Conservation (phyloP, 2,329 filamentous ascomycete genomes). For the Fusarium sp. region DNA sequence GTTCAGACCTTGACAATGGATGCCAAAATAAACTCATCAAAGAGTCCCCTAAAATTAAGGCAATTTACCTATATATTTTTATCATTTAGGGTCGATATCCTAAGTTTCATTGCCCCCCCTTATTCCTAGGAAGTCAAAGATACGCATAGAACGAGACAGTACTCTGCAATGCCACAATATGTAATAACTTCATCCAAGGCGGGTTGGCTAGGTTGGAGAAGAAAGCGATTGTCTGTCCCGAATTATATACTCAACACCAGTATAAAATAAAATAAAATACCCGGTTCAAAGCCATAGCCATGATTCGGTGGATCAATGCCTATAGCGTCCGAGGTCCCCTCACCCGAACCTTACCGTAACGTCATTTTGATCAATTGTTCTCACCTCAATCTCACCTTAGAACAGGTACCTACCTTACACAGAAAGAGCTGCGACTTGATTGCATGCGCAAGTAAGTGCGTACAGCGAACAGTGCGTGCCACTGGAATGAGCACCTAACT, state of each 20-base stretch:
- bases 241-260: too few relatives aligned
- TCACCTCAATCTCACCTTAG: background rate
- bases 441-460: background rate
- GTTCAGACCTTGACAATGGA: background rate
- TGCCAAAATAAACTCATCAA: too few relatives aligned
- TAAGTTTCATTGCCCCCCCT: too few relatives aligned
- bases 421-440: background rate
- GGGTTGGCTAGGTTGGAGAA: too few relatives aligned
- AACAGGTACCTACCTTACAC: background rate
- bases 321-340: background rate
- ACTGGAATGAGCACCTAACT: background rate
- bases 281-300: background rate
- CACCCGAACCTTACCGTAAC: background rate
- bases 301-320: constrained; percentile 6
- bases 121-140: too few relatives aligned
- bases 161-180: background rate
- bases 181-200: background rate
- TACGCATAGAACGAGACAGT: too few relatives aligned
- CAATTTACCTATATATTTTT: too few relatives aligned
- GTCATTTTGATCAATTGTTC: constrained; percentile 1
- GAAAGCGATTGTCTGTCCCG: too few relatives aligned
- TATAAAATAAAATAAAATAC: too few relatives aligned
- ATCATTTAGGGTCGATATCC: too few relatives aligned
- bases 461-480: background rate
- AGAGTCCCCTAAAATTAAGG: too few relatives aligned